Evolutionary conservation across 306 rosid genomes (phyloP).

Genomic region (Quercus agrifolia): DNA sequence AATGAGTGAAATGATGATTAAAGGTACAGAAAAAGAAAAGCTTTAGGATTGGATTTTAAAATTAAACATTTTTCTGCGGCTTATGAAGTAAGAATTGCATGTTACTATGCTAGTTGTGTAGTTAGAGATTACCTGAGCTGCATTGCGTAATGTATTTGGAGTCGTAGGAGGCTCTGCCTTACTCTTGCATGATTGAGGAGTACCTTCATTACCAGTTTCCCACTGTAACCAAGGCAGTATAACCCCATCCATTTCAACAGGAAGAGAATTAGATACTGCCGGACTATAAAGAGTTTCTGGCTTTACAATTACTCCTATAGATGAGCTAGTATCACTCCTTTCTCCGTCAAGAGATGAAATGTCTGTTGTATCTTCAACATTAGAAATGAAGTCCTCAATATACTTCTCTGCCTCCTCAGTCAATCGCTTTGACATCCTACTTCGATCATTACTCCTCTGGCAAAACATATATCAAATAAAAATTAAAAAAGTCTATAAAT

Average conservation of each 20-base stretch:
- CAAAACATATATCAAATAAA: conserved; percentile 13
- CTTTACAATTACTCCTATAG: conserved; percentile 71
- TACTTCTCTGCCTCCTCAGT: conserved; percentile 88
- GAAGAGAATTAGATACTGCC: conserved; percentile 43
- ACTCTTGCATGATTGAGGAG: conserved; percentile 42
- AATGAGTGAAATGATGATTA: background rate
- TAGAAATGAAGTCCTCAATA: conserved; percentile 94
- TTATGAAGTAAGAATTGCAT: no score
- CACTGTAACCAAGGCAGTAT: conserved; percentile 90
- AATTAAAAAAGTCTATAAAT: conserved; percentile 6
- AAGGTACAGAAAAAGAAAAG: background rate
- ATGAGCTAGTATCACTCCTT: conserved; percentile 92
- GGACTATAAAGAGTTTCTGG: conserved; percentile 44
- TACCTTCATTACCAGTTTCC: conserved; percentile 71
- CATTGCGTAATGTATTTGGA: conserved; percentile 29
- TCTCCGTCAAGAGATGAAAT: conserved; percentile 94
- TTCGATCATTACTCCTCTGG: conserved; percentile 82
- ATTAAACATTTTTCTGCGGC: background rate
- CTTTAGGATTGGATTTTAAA: background rate
- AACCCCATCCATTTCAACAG: conserved; percentile 75
- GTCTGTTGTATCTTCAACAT: conserved; percentile 91
- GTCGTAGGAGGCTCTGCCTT: conserved; percentile 37
- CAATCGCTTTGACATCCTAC: conserved; percentile 65
- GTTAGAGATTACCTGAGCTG: background rate
- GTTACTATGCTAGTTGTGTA: background rate